phyloP scores from a whole-genome alignment of 176 grass and related monocot genomes.

The Oropetium thomaeum region DNA sequence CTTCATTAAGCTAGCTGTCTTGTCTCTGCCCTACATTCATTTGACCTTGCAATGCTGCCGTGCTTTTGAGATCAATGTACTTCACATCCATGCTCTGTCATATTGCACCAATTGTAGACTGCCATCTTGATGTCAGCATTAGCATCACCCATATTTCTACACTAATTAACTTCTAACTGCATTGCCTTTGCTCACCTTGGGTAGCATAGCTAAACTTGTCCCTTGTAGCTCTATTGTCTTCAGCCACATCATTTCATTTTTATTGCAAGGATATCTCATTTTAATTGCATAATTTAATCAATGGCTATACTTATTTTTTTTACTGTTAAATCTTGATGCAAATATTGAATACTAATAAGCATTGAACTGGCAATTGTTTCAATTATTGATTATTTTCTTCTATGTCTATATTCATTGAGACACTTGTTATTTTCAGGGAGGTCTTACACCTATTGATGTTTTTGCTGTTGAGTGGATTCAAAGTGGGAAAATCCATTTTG shows the following conservation, averaged over 20 bases:
- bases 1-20: background rate
- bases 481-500: slow-evolving; percentile 77
- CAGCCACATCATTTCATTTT: background rate
- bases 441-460: slow-evolving; percentile 89
- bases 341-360: background rate
- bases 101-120: background rate
- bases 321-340: background rate
- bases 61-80: background rate
- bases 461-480: slow-evolving; percentile 97
- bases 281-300: background rate
- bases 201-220: background rate
- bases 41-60: background rate
- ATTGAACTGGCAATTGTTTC: background rate
- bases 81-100: background rate
- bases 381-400: slow-evolving; percentile 10
- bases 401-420: background rate
- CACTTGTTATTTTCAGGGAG: slow-evolving; percentile 61
- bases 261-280: background rate
- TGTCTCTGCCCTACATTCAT: background rate
- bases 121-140: background rate
- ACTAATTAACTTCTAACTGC: background rate
- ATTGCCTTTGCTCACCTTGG: background rate
- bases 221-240: background rate
- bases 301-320: background rate
- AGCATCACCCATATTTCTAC: slow-evolving; percentile 11